Percentiles rank a stretch among this genome's conserved stretches.
These are phyloP conservation scores for Chaetomium fimeti DNA, from an alignment of 495 filamentous ascomycete species.

Conservation along the genomic window DNA sequence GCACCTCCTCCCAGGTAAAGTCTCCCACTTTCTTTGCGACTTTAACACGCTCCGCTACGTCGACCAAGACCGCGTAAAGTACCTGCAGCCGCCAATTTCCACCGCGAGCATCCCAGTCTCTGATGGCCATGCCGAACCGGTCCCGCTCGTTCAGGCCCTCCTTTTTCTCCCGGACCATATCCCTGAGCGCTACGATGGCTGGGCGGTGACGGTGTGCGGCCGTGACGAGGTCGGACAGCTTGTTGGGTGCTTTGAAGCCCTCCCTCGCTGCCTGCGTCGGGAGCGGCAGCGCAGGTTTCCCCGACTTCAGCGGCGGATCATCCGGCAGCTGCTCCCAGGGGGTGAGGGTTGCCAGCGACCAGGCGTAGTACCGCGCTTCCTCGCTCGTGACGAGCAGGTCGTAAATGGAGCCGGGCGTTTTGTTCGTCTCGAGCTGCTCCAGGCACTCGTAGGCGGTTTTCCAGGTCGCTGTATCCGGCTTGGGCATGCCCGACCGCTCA, in stretches of 20 bases:
- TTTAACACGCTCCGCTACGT: conserved; percentile 48
- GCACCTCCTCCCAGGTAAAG: conserved; percentile 34
- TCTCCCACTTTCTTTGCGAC: conserved; percentile 21
- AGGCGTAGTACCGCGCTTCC: conserved; percentile 65
- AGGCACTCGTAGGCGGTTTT: conserved; percentile 52
- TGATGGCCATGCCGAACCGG: conserved; percentile 70
- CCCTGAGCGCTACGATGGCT: conserved; percentile 61
- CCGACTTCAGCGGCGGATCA: conserved; percentile 38
- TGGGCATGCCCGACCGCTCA: conserved; percentile 37
- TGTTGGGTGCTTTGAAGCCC: conserved; percentile 77
- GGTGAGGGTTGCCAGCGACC: conserved; percentile 69
- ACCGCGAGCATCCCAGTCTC: conserved; percentile 63
- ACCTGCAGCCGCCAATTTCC: conserved; percentile 74
- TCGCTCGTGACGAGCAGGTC: conserved; percentile 56
- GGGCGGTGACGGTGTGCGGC: conserved; percentile 58
- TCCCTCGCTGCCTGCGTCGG: conserved; percentile 63
- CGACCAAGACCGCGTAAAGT: conserved; percentile 66
- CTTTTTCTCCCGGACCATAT: conserved; percentile 45
- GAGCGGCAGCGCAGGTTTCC: conserved; percentile 49
- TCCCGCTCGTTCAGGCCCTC: conserved; percentile 40
- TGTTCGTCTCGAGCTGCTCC: conserved; percentile 46
- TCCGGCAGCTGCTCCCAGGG: conserved; percentile 68
- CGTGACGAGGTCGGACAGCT: conserved; percentile 61
- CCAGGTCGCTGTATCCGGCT: conserved; percentile 48
- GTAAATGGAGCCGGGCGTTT: conserved; percentile 50